phyloP scores from a whole-genome alignment of 139 green algal genomes.

The Pleodorina starrii region DNA sequence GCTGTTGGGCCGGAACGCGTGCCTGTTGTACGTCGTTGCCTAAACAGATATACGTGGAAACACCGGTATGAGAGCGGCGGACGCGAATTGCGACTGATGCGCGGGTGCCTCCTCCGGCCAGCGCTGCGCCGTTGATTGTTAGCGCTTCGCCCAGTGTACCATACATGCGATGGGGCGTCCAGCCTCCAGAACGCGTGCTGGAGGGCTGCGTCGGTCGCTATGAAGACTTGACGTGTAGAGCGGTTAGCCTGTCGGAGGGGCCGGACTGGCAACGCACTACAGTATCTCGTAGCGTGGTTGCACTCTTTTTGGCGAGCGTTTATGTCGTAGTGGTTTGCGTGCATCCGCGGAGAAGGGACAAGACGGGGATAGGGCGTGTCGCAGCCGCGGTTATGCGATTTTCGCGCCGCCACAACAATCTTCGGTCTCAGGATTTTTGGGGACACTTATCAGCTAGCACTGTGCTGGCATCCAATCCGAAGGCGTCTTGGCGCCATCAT shows the following conservation, averaged over 20 bases:
- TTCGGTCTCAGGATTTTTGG: no score
- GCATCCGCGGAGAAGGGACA: background rate
- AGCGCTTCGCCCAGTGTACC: slow-evolving; percentile 2
- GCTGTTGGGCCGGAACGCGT: background rate
- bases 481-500: no score
- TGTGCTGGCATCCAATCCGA: no score
- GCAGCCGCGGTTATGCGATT: no score
- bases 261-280: background rate
- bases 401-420: no score
- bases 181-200: no score
- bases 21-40: background rate
- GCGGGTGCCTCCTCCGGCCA: no score
- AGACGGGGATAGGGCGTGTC: no score
- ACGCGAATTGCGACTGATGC: background rate
- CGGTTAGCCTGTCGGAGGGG: background rate
- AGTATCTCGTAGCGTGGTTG: slow-evolving; percentile 10
- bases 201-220: background rate
- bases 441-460: no score
- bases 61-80: background rate
- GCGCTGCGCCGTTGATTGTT: no score
- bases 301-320: slow-evolving; percentile 6
- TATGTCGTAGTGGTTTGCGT: background rate
- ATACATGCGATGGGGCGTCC: slow-evolving; percentile 1
- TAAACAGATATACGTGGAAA: no score
- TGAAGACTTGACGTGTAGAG: background rate